Evolutionary conservation across 208 protist genomes (phyloP).

Genomic region (Leptomonas pyrrhocoris): DNA sequence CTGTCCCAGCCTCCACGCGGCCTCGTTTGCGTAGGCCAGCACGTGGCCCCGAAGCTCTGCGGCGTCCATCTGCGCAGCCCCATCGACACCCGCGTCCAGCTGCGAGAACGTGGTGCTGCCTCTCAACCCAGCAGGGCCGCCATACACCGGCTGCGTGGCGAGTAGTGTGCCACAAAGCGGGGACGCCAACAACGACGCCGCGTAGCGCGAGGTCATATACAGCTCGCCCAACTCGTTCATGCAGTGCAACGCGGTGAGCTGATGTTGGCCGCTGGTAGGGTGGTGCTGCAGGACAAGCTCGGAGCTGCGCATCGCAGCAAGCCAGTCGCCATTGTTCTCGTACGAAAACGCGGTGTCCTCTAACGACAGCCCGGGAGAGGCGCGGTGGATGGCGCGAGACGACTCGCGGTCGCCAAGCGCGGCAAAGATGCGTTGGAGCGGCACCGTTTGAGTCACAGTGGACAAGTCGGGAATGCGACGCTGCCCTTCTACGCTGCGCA

Average conservation of each 20-base stretch:
- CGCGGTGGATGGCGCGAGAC: constrained; percentile 69
- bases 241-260: constrained; percentile 81
- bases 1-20: constrained; percentile 84
- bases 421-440: constrained; percentile 84
- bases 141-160: background rate
- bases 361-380: constrained; percentile 34
- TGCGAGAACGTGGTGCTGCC: constrained; percentile 21
- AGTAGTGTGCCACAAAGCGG: background rate
- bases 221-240: constrained; percentile 87
- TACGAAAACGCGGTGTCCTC: constrained; percentile 78
- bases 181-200: constrained; percentile 24
- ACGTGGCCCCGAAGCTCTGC: constrained; percentile 39
- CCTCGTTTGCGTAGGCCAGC: constrained; percentile 85
- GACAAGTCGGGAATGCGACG: constrained; percentile 48
- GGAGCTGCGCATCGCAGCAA: constrained; percentile 66
- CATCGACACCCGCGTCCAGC: background rate
- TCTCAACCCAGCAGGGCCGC: background rate
- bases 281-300: constrained; percentile 83
- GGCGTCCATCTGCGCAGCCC: background rate
- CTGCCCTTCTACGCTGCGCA: constrained; percentile 74
- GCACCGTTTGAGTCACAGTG: constrained; percentile 31
- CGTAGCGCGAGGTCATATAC: constrained; percentile 85
- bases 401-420: constrained; percentile 82
- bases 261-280: constrained; percentile 64
- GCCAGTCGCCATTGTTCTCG: constrained; percentile 90